Conservation (phyloP, 1,284 basidiomycete species). For the Jaminaea rosea region DNA sequence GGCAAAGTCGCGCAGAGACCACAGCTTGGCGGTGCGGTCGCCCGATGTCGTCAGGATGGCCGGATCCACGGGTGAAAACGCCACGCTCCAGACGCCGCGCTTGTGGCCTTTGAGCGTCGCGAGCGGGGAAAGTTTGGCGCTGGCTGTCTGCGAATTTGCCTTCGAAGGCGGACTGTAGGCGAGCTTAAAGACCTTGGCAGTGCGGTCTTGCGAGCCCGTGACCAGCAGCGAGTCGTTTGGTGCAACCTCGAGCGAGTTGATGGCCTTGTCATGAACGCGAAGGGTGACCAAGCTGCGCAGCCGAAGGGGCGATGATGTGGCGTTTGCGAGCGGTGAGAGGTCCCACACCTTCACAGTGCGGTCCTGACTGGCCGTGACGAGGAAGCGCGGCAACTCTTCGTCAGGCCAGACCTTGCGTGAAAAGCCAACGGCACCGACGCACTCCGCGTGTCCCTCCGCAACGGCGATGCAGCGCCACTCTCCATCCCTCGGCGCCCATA, state of each 20-base stretch:
- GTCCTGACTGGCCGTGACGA: constrained; percentile 89
- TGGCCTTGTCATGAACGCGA: constrained; percentile 95
- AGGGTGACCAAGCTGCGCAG: constrained; percentile 66
- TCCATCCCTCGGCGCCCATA: constrained; percentile 59
- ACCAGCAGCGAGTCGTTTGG: constrained; percentile 82
- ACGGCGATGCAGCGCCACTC: constrained; percentile 73
- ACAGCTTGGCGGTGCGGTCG: constrained; percentile 85
- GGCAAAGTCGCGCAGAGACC: constrained; percentile 62
- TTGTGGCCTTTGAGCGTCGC: constrained; percentile 93
- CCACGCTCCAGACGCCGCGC: constrained; percentile 88
- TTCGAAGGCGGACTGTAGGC: constrained; percentile 51
- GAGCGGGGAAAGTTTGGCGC: constrained; percentile 56
- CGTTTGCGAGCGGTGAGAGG: constrained; percentile 25
- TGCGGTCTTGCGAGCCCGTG: constrained; percentile 91
- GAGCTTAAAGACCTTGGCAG: constrained; percentile 80
- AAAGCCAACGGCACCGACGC: constrained; percentile 79
- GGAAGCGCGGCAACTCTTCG: constrained; percentile 25
- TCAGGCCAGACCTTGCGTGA: not conserved
- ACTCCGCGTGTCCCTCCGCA: constrained; percentile 89
- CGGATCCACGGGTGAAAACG: constrained; percentile 72
- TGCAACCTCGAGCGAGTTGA: constrained; percentile 87
- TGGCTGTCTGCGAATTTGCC: constrained; percentile 31
- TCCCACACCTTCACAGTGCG: constrained; percentile 99
- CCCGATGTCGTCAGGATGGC: constrained; percentile 86
- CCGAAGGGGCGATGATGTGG: constrained; percentile 4